Base-by-base conservation (phyloP, 23 red algal species). In the Cyanidiococcus yangmingshanensis region DNA sequence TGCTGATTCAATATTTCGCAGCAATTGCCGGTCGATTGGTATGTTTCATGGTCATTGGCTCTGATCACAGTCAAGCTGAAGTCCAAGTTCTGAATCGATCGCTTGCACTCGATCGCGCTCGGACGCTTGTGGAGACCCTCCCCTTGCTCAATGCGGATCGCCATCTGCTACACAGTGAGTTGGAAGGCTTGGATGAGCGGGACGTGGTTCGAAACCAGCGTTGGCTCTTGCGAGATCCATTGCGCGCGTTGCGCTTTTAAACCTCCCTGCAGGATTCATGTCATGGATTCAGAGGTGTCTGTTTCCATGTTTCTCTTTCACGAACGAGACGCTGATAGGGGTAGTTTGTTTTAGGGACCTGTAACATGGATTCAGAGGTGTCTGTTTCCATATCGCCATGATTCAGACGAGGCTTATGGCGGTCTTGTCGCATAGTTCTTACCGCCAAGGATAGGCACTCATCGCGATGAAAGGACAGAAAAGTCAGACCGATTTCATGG, bases 161-260 rank as follows among this genome's bases (percentile, higher is more conserved):
- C 7, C 63, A 71, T 12, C 63, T 71, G 63, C 63, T 71, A 2
- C 27, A 30, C 3, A 35, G n/a, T 29, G 63, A 71, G 27, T 30
- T 25, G 27, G 63, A 71, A 12, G 7, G 7, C 27, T 12, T 12
- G 12, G 32, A 71, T 25, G n/a, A 3, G 7, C 12, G 3, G 63
- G 7, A 2, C 63, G 27, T 71, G 63, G 16, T 12, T 3, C n/a
- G 7, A 7, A 32, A 35, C 63, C 63, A 71, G 32, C 63, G 63
- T 7, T 71, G 63, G 63, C 3, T 71, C 3, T 35, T 71, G 63
- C 63, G 63, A 35, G 63, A 71, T 7, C 63, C 63, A 29, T 29
- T 71, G 63, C 21, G 32, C 32, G 63, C 63, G 21, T 29, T 71
- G 7, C 63, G 32, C 32, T 71, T 71, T 29, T 71, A 35, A 30